Base-by-base conservation (phyloP, 2,329 filamentous ascomycete species). In the Stagonosporopsis rhizophila region DNA sequence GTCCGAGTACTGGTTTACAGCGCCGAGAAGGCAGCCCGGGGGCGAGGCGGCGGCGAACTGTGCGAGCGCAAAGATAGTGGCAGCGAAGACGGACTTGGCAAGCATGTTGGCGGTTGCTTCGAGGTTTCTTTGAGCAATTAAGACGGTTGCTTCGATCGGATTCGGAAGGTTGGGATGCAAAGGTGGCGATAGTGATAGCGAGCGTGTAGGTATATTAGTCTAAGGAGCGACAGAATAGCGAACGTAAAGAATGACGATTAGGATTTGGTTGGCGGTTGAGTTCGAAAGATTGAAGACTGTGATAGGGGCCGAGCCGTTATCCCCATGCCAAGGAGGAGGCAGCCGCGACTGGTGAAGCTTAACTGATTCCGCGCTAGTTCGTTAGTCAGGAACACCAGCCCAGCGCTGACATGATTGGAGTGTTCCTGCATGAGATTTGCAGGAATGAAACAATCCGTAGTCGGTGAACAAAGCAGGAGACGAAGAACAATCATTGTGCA, bases 1-100 rank as follows among this genome's bases (percentile, higher is more conserved):
- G 59, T 64, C 51, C n/a, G 62, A 46, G 61, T 69, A 72, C 40
- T 60, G 47, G 62, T 72, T 73, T 35, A 70, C 58, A 23, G 70
- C 70, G 49, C 68, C 71, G 42, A 73, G 66, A 28, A 73, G 60
- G 58, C 70, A 74, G 51, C 59, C 65, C 6, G 71, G 67, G 17
- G 68, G 62, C 12, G 60, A 56, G 17, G 70, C 69, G 44, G 63
- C 52, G 25, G 59, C 60, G 40, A 71, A 59, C 35, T 61, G 52
- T 34, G 69, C 58, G 28, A 71, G 55, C 12, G 68, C 70, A 39
- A 67, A 45, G 52, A 72, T 61, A 17, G 67, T 63, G 52, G 65
- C 54, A 49, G 66, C 60, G 60, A 72, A 63, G 45, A 68, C 38
- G 52, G 69, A 60, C 56, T 67, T 68, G 59, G 58, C 62, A 61